Evolutionary conservation across 768 basidiomycete genomes (phyloP).

Genomic region (Dentipellis fragilis): DNA sequence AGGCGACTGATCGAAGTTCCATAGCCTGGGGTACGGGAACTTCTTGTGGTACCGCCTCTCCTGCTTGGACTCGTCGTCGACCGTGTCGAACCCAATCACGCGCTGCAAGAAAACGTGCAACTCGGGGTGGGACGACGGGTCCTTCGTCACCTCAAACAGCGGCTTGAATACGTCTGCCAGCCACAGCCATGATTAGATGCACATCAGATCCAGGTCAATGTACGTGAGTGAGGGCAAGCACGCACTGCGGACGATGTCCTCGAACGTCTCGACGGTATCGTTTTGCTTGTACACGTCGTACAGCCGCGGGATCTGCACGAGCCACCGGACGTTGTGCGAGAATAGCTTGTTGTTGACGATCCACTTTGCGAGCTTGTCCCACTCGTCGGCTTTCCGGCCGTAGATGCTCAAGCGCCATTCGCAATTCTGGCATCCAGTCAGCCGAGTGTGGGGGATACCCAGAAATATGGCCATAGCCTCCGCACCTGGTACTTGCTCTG

Average conservation of each 20-base stretch:
- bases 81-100: slow-evolving; percentile 95
- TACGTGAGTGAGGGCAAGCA: slow-evolving; percentile 10
- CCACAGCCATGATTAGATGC: background rate
- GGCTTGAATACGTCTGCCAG: slow-evolving; percentile 80
- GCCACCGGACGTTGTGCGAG: slow-evolving; percentile 97
- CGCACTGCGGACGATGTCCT: slow-evolving; percentile 85
- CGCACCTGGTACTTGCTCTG: slow-evolving; percentile 95
- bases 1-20: slow-evolving; percentile 85
- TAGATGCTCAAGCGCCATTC: slow-evolving; percentile 98
- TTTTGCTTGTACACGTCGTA: slow-evolving; percentile 94
- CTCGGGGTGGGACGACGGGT: slow-evolving; percentile 85
- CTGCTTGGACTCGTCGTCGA: slow-evolving; percentile 94
- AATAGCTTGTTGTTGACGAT: slow-evolving; percentile 86
- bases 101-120: slow-evolving; percentile 92
- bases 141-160: slow-evolving; percentile 90
- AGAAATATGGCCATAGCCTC: too few relatives aligned
- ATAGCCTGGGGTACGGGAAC: slow-evolving; percentile 83
- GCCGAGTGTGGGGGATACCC: background rate
- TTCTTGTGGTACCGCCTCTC: slow-evolving; percentile 90
- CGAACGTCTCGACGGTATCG: slow-evolving; percentile 75
- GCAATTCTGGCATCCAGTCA: slow-evolving; percentile 49
- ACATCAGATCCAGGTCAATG: background rate
- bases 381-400: slow-evolving; percentile 72
- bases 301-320: slow-evolving; percentile 89
- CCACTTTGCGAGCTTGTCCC: slow-evolving; percentile 99